phyloP scores from a whole-genome alignment of 1,284 basidiomycete genomes.

The Meripilus lineatus region DNA sequence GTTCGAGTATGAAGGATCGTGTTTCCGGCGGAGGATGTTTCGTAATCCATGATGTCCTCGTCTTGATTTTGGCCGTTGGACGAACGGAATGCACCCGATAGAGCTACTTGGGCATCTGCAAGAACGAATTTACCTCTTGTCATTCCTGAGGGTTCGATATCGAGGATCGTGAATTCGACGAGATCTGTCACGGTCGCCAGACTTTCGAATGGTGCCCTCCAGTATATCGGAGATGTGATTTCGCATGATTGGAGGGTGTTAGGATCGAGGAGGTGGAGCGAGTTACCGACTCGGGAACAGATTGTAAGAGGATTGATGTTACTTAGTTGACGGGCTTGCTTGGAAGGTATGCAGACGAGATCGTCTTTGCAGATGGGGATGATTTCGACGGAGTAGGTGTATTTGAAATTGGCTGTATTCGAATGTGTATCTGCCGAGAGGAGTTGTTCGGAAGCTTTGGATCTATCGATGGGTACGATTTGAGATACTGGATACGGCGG shows the following conservation, averaged over 20 bases:
- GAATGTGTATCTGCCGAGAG: conserved; percentile 92
- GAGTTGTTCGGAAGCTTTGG: conserved; percentile 91
- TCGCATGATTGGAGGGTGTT: conserved; percentile 83
- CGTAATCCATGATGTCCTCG: conserved; percentile 56
- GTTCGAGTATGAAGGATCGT: conserved; percentile 96
- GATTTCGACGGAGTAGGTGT: conserved; percentile 97
- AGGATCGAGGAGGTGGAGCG: conserved; percentile 89
- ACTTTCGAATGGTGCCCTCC: conserved; percentile 85
- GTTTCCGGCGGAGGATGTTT: conserved; percentile 47
- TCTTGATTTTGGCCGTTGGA: conserved; percentile 39
- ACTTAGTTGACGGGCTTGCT: conserved; percentile 76
- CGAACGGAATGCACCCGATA: conserved; percentile 71
- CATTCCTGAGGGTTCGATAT: conserved; percentile 81
- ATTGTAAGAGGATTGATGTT: conserved; percentile 88
- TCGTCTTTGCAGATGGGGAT: conserved; percentile 98
- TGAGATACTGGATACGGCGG: conserved; percentile 3
- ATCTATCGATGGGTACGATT: conserved; percentile 40
- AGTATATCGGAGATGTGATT: conserved; percentile 80
- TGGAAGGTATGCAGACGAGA: conserved; percentile 84
- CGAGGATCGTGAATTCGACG: conserved; percentile 93
- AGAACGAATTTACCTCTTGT: conserved; percentile 75
- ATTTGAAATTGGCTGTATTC: conserved; percentile 94
- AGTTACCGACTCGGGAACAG: conserved; percentile 89
- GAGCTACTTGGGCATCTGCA: conserved; percentile 93
- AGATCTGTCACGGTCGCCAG: conserved; percentile 83